A percentile compares a stretch with the other conserved stretches of the same genome.
These are phyloP conservation scores for Lunularia cruciata DNA, from an alignment of 225 moss, liverwort and hornwort genomes.

Conservation along the genomic window DNA sequence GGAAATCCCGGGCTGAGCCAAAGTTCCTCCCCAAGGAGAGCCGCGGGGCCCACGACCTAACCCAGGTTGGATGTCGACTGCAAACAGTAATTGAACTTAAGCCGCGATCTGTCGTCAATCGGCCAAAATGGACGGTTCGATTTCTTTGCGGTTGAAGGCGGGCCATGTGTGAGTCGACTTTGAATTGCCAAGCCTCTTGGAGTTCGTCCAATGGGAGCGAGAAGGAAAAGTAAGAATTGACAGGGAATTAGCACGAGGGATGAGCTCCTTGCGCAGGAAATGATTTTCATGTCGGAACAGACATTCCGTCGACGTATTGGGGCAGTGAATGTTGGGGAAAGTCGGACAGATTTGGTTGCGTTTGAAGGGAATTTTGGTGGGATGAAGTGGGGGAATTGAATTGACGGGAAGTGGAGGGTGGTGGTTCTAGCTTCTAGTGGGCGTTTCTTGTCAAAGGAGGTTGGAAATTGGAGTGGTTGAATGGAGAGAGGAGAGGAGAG, in stretches of 20 bases:
- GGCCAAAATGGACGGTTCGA: slow-evolving; percentile 5
- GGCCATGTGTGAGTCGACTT: background rate
- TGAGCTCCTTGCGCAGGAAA: background rate
- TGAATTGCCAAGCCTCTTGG: background rate
- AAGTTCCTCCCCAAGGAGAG: no score
- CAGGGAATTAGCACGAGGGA: background rate
- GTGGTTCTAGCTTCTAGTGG: background rate
- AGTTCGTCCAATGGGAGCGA: background rate
- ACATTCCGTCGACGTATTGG: background rate
- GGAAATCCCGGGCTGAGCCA: no score
- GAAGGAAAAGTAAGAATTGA: background rate
- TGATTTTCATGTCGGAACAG: background rate
- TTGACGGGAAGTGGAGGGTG: background rate
- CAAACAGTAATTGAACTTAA: background rate
- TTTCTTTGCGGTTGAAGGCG: slow-evolving; percentile 7
- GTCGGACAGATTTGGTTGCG: background rate
- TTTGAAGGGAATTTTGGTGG: no score
- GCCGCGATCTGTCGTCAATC: slow-evolving; percentile 8
- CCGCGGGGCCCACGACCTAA: no score
- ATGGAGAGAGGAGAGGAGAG: background rate
- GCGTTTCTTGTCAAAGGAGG: background rate
- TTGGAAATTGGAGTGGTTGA: background rate
- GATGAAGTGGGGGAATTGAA: background rate
- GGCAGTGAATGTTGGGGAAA: no score
- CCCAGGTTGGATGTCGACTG: no score